phyloP scores from a whole-genome alignment of 139 green algal genomes.

The Tetradesmus lagerheimii region DNA sequence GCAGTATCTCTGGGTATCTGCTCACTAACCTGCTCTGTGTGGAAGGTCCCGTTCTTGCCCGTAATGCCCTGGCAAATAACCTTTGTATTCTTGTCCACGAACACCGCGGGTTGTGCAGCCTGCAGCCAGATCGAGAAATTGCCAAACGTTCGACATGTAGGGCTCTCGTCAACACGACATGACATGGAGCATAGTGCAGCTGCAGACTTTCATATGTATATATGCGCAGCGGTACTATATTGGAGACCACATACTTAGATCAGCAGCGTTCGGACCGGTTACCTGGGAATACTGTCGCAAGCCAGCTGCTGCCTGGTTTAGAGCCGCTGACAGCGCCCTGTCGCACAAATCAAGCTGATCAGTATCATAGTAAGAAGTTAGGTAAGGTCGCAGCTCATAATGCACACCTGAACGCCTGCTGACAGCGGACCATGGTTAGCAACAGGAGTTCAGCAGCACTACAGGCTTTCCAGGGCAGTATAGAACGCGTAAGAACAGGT shows the following conservation, averaged over 20 bases:
- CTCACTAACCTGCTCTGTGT: constrained; percentile 89
- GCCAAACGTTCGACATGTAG: background rate
- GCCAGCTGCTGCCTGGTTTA: background rate
- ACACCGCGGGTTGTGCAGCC: constrained; percentile 87
- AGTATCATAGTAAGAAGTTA: background rate
- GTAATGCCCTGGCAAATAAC: constrained; percentile 97
- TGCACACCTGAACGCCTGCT: constrained; percentile 12
- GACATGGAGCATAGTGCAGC: background rate
- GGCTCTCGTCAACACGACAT: background rate
- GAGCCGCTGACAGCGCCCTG: background rate
- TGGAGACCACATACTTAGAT: background rate
- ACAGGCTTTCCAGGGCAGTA: background rate
- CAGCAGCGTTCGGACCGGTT: background rate
- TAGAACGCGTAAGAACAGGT: background rate
- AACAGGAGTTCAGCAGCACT: background rate
- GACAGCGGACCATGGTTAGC: background rate
- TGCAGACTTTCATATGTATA: background rate
- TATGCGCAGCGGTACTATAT: background rate
- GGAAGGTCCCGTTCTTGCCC: constrained; percentile 99
- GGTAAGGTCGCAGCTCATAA: background rate
- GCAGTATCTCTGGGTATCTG: background rate
- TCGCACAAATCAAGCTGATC: background rate
- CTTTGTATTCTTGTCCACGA: constrained; percentile 96
- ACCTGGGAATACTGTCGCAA: constrained; percentile 16
- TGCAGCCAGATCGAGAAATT: constrained; percentile 38